Evolutionary conservation across 176 grass and related monocot genomes (phyloP), one percentile per base, ranked within the genome.

Genomic region (Lolium multiflorum): DNA sequence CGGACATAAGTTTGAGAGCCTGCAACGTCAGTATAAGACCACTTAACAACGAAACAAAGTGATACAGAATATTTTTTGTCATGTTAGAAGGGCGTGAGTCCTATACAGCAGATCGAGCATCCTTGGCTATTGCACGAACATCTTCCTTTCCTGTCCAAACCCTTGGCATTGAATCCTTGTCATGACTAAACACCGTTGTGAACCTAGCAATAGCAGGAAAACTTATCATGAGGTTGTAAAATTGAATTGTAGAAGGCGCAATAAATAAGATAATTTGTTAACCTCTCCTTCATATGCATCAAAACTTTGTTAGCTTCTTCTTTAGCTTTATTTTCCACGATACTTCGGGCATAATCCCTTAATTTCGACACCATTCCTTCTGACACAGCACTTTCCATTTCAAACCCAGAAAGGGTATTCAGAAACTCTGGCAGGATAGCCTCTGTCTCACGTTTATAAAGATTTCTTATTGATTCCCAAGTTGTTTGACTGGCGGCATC

Each of bases 271-370:
- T 76, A 71, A 25, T 91, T 85, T 56, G 70, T 31, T 59, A 72
- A 98, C 97, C 97, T 96, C 72, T 96, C 97, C 89, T 99, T 99
- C 97, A 96, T 99, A 80, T 94, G 90, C 43, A 96, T 96, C 80
- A 99, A 81, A 89, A 89, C 92, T 93, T 96, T 96, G 77, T 79
- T 84, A 77, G 94, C 89, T 89, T 99, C 97, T 51, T 96, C 97
- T 88, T 55, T 99, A 71, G 97, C 92, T 89, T 99, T 96, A 84
- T 92, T 96, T 86, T 94, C 90, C 41, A 99, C 90, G 9, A 99
- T 69, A 85, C 88, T 89, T 85, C 54, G 84, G 16, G 87, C 91
- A 78, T 91, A 93, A 77, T 94, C 88, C 84, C 67, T 90, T 77
- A 99, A 74, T 77, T 92, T 94, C 54, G 81, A 81, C 14, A 94